Evolutionary conservation across 106 monocot species (phyloP).

Genomic region (Cymbidium sinense): DNA sequence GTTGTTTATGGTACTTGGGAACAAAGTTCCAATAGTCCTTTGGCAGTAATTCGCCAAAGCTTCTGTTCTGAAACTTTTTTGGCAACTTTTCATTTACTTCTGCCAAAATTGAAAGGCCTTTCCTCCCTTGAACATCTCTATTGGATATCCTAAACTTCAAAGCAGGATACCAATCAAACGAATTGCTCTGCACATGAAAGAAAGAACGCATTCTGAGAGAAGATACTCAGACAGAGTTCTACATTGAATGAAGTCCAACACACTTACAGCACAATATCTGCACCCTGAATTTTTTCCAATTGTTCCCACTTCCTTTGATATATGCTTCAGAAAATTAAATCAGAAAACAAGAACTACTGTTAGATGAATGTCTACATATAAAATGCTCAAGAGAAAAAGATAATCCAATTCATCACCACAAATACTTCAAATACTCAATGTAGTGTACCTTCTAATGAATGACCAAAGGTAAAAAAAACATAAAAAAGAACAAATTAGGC

Average conservation of each 20-base stretch:
- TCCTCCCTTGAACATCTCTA: constrained; percentile 27
- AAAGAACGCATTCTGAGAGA: constrained; percentile 4
- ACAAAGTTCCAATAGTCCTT: constrained; percentile 71
- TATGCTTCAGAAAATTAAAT: constrained; percentile 8
- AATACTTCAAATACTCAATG: not conserved
- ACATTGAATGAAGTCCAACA: not conserved
- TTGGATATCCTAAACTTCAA: constrained; percentile 49
- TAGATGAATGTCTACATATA: not conserved
- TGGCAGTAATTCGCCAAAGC: constrained; percentile 35
- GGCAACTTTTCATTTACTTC: constrained; percentile 49
- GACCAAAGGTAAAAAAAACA: not conserved
- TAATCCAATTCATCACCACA: not conserved
- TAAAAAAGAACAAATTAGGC: not conserved
- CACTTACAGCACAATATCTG: constrained; percentile 76
- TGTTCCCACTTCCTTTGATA: constrained; percentile 15
- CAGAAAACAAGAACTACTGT: not conserved
- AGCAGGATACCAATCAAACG: constrained; percentile 42
- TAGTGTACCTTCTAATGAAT: not conserved
- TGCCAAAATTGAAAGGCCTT: constrained; percentile 35
- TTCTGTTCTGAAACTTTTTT: constrained; percentile 29
- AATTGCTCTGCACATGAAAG: constrained; percentile 14
- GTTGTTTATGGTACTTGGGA: constrained; percentile 19
- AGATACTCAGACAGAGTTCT: not conserved
- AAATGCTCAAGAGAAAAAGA: not conserved
- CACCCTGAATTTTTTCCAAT: constrained; percentile 29